Evolutionary conservation across 2,329 filamentous ascomycete genomes (phyloP).

Genomic region (Pseudogymnoascus sp.): DNA sequence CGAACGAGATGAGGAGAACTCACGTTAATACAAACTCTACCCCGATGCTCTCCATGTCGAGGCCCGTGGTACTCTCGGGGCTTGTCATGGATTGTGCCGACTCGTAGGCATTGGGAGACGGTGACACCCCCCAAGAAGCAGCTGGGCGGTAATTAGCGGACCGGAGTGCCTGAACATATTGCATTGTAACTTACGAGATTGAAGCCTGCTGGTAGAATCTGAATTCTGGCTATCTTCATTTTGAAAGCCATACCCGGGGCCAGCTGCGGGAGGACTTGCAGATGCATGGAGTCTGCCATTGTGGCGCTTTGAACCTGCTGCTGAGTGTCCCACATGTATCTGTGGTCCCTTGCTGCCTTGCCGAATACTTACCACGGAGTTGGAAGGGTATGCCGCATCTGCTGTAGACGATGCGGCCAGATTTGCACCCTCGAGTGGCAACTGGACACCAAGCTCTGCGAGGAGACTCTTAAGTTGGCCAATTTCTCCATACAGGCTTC

Average conservation of each 20-base stretch:
- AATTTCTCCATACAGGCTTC: slow-evolving; percentile 18
- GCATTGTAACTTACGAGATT: neutral
- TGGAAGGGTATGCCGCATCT: slow-evolving; percentile 13
- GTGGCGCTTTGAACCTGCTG: slow-evolving; percentile 17
- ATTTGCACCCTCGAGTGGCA: neutral
- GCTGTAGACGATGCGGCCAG: neutral
- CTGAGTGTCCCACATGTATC: neutral
- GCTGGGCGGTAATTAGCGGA: neutral
- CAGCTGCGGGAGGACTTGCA: neutral
- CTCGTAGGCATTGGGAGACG: neutral
- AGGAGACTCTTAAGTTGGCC: slow-evolving; percentile 16
- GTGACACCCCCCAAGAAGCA: neutral
- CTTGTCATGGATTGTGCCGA: neutral
- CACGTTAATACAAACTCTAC: neutral
- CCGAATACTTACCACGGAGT: neutral
- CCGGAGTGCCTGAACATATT: neutral
- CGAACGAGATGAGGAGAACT: neutral
- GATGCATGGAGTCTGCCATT: neutral
- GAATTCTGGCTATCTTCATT: neutral
- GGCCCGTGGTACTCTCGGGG: neutral
- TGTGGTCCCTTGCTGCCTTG: neutral
- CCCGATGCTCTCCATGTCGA: neutral
- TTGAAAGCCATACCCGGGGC: neutral
- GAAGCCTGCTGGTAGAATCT: neutral
- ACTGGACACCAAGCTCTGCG: neutral